Evolutionary conservation across 352 stramenopile species (phyloP).

Genomic region (Aphanomyces astaci): DNA sequence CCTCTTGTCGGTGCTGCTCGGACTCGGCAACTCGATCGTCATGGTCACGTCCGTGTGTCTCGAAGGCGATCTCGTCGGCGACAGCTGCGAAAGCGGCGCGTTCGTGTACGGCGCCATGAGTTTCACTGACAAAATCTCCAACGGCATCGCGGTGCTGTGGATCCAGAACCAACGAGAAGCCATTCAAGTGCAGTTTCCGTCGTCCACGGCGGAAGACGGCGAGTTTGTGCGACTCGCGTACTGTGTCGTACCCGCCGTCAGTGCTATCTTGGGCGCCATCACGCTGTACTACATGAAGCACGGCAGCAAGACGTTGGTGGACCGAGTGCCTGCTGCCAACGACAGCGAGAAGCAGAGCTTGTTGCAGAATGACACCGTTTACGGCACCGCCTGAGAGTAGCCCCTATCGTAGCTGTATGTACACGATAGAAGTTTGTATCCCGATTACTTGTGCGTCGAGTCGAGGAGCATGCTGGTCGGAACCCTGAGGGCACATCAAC

Average conservation of each 20-base stretch:
- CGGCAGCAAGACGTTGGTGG: constrained; percentile 29
- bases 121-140: constrained; percentile 84
- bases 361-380: background rate
- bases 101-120: constrained; percentile 85
- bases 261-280: constrained; percentile 44
- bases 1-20: constrained; percentile 53
- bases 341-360: background rate
- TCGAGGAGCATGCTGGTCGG: too few species aligned
- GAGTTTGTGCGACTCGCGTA: constrained; percentile 70
- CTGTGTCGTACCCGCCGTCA: constrained; percentile 56
- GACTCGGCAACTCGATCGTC: constrained; percentile 80
- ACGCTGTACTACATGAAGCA: constrained; percentile 73
- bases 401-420: background rate
- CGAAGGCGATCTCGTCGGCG: constrained; percentile 71
- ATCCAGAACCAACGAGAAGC: constrained; percentile 77
- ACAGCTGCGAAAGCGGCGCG: constrained; percentile 71
- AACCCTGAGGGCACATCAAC: too few species aligned
- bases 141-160: constrained; percentile 67
- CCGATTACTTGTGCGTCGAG: too few species aligned
- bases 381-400: background rate
- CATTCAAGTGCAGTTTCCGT: constrained; percentile 39
- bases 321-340: background rate
- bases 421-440: too few species aligned
- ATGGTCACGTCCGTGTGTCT: constrained; percentile 83
- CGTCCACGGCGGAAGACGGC: constrained; percentile 33